Conservation (phyloP, 2,329 filamentous ascomycete species). For the Graphium sp. region DNA sequence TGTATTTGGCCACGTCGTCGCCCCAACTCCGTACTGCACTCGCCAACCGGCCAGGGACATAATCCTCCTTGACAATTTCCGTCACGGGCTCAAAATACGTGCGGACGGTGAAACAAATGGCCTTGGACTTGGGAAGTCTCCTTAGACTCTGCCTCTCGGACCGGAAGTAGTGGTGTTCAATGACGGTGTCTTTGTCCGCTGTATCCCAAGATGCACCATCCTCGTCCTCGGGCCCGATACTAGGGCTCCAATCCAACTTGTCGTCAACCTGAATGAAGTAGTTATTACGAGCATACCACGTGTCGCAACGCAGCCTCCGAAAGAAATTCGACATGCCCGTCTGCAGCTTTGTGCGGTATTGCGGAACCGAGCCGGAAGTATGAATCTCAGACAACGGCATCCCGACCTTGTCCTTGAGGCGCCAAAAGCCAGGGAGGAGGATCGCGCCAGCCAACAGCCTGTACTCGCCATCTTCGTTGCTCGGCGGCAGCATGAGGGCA, state of each 20-base stretch:
- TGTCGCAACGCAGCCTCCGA: slow-evolving; percentile 49
- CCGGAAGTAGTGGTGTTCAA: slow-evolving; percentile 61
- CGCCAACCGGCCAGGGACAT: slow-evolving; percentile 63
- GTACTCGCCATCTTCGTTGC: slow-evolving; percentile 75
- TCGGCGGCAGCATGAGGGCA: slow-evolving; percentile 71
- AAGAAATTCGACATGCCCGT: slow-evolving; percentile 75
- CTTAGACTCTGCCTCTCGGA: slow-evolving; percentile 59
- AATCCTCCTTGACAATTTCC: slow-evolving; percentile 51
- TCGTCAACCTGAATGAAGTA: slow-evolving; percentile 85
- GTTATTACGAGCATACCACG: slow-evolving; percentile 51
- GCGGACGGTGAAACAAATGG: slow-evolving; percentile 57
- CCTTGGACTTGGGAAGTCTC: slow-evolving; percentile 38
- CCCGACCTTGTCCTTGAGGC: slow-evolving; percentile 62
- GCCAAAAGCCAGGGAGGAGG: slow-evolving; percentile 70
- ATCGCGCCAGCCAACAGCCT: slow-evolving; percentile 65
- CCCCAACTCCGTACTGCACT: slow-evolving; percentile 71
- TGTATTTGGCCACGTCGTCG: slow-evolving; percentile 59
- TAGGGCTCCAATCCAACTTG: slow-evolving; percentile 55
- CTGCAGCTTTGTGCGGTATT: slow-evolving; percentile 54
- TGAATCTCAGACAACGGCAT: slow-evolving; percentile 71
- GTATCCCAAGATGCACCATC: slow-evolving; percentile 53
- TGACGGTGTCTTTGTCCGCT: slow-evolving; percentile 55
- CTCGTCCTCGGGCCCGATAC: slow-evolving; percentile 58
- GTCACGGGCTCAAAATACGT: slow-evolving; percentile 64
- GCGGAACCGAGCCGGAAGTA: slow-evolving; percentile 59